Conservation (phyloP, 176 grass and related monocot genomes). For the Musa itinerans region DNA sequence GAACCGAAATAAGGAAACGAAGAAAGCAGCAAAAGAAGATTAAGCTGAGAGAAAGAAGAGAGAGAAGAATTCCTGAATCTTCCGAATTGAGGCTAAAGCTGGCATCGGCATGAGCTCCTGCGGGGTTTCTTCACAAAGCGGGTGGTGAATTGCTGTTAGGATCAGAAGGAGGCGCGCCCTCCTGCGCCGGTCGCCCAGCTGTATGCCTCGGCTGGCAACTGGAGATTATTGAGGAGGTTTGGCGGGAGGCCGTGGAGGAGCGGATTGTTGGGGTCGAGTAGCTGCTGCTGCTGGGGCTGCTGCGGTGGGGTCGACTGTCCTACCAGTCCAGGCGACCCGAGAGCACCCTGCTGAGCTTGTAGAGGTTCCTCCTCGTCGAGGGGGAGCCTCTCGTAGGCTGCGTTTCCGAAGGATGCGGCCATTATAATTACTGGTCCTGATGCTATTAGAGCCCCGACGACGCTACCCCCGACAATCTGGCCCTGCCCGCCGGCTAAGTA, state of each 20-base stretch:
- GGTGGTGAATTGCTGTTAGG: not conserved
- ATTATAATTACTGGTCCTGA: constrained; percentile 74
- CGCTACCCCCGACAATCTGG: constrained; percentile 67
- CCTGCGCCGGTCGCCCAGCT: constrained; percentile 37
- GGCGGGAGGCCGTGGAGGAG: constrained; percentile 41
- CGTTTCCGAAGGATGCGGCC: constrained; percentile 84
- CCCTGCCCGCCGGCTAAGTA: constrained; percentile 87
- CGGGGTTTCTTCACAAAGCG: not conserved
- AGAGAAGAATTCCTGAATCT: not conserved
- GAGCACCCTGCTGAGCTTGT: constrained; percentile 11
- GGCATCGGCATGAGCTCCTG: too few species aligned
- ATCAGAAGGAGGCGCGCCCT: not conserved
- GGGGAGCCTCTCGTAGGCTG: constrained; percentile 76
- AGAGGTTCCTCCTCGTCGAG: constrained; percentile 67
- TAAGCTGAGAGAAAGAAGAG: not conserved
- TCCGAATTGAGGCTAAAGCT: too few species aligned
- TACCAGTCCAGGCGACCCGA: constrained; percentile 25
- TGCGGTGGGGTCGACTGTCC: constrained; percentile 37
- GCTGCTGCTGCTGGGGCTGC: constrained; percentile 15
- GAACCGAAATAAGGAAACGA: not conserved
- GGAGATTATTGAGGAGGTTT: constrained; percentile 67
- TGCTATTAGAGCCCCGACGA: constrained; percentile 58
- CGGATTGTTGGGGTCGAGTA: constrained; percentile 29
- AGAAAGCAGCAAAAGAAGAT: not conserved
- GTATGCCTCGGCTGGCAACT: constrained; percentile 48